phyloP scores from a whole-genome alignment of 1,139 yeast genomes.

The Suhomyces coccinellae region DNA sequence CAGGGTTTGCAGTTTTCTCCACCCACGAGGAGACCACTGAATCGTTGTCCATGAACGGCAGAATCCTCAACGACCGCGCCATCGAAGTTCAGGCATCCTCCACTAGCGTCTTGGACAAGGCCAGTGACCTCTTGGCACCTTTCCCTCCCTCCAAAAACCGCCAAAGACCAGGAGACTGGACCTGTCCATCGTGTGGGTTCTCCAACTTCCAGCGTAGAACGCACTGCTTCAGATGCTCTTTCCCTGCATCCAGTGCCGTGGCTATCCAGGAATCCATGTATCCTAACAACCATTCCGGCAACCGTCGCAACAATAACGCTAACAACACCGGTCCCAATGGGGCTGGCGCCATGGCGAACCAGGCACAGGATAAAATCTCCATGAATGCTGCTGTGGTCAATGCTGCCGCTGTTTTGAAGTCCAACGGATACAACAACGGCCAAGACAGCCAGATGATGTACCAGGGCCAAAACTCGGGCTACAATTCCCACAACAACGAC shows the following conservation, averaged over 20 bases:
- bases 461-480: constrained; percentile 6
- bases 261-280: constrained; percentile 58
- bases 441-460: constrained; percentile 9
- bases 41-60: constrained; percentile 75
- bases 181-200: constrained; percentile 94
- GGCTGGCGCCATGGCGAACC: neutral
- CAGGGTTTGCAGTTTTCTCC: constrained; percentile 85
- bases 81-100: constrained; percentile 89
- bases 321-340: constrained; percentile 2
- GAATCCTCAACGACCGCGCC: constrained; percentile 69
- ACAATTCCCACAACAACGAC: constrained; percentile 7
- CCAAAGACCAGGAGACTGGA: constrained; percentile 98
- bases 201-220: constrained; percentile 93
- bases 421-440: constrained; percentile 12
- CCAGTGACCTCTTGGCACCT: constrained; percentile 76
- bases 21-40: constrained; percentile 86
- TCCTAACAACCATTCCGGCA: constrained; percentile 17
- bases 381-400: constrained; percentile 17
- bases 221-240: constrained; percentile 90
- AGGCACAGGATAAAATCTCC: constrained; percentile 15
- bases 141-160: constrained; percentile 88
- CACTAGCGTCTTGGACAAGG: constrained; percentile 71
- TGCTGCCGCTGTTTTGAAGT: constrained; percentile 18
- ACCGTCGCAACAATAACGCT: constrained; percentile 11
- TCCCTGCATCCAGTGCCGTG: constrained; percentile 76